These are phyloP conservation scores for Kazachstania kunashirensis DNA, from an alignment of 805 yeast species.

Conservation along the genomic window DNA sequence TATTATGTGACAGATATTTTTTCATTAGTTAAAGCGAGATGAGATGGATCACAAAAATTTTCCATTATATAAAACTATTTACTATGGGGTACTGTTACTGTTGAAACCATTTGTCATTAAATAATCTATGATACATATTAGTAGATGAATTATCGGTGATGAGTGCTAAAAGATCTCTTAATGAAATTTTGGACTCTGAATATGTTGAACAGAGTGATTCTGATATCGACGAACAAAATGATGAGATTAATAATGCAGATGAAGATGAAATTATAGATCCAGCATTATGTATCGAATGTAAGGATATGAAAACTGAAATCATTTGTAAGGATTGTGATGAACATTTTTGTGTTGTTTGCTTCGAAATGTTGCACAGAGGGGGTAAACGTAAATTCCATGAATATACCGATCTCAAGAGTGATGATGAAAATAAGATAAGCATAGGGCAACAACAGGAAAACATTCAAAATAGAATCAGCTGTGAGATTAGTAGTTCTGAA, in stretches of 20 bases:
- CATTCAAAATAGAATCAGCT: conserved; percentile 12
- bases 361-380: conserved; percentile 55
- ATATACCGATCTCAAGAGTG: conserved; percentile 19
- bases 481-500: conserved; percentile 7
- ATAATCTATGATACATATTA: too few species aligned
- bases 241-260: conserved; percentile 18
- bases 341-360: conserved; percentile 60
- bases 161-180: conserved; percentile 27
- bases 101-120: too few species aligned
- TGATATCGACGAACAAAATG: conserved; percentile 15
- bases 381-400: conserved; percentile 48
- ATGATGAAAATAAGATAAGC: conserved; percentile 12
- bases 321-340: conserved; percentile 56
- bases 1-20: too few species aligned
- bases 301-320: conserved; percentile 62
- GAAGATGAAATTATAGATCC: conserved; percentile 28
- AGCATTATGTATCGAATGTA: conserved; percentile 56
- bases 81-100: too few species aligned
- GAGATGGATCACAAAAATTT: too few species aligned
- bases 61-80: too few species aligned
- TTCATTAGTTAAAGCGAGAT: too few species aligned
- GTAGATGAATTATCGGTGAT: conserved; percentile 2
- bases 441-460: conserved; percentile 14
- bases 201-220: conserved; percentile 26
- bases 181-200: conserved; percentile 33